Conservation (phyloP, 1,139 yeast genomes). For the Blastobotrys apis region DNA sequence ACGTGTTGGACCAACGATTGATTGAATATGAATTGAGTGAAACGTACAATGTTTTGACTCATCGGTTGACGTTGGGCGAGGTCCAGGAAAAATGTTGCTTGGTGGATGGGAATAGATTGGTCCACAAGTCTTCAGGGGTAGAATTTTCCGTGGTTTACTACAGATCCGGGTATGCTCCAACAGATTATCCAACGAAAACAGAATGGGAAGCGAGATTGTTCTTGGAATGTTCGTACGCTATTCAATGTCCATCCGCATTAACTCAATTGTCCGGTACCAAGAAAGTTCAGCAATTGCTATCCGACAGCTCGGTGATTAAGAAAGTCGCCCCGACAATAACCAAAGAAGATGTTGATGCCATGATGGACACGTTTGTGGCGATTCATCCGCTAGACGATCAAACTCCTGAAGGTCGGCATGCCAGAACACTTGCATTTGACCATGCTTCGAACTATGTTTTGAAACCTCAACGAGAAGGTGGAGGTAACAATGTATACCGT, state of each 20-base stretch:
- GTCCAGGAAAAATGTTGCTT: slow-evolving; percentile 43
- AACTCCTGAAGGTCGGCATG: slow-evolving; percentile 57
- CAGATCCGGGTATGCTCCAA: slow-evolving; percentile 84
- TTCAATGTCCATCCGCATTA: slow-evolving; percentile 84
- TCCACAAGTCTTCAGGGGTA: slow-evolving; percentile 50
- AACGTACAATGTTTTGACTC: slow-evolving; percentile 53
- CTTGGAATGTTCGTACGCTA: slow-evolving; percentile 72
- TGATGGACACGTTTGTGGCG: slow-evolving; percentile 68
- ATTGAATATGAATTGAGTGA: slow-evolving; percentile 67
- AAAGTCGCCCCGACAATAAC: slow-evolving; percentile 47
- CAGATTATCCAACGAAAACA: slow-evolving; percentile 54
- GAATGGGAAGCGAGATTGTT: slow-evolving; percentile 75
- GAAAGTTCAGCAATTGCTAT: slow-evolving; percentile 83
- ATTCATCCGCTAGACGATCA: slow-evolving; percentile 77
- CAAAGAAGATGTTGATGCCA: slow-evolving; percentile 30
- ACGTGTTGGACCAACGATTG: slow-evolving; percentile 85
- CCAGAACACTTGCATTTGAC: slow-evolving; percentile 63
- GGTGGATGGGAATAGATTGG: slow-evolving; percentile 34
- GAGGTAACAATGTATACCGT: slow-evolving; percentile 88
- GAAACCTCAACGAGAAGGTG: slow-evolving; percentile 97
- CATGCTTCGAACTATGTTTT: slow-evolving; percentile 69
- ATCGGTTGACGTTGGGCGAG: slow-evolving; percentile 64
- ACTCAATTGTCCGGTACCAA: slow-evolving; percentile 92
- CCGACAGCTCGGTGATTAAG: slow-evolving; percentile 48
- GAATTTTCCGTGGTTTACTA: slow-evolving; percentile 87